A percentile compares a stretch with the other conserved stretches of the same genome.
These are phyloP conservation scores for Aureobasidium sp. DNA, from an alignment of 2,329 filamentous ascomycete species.

Conservation along the genomic window DNA sequence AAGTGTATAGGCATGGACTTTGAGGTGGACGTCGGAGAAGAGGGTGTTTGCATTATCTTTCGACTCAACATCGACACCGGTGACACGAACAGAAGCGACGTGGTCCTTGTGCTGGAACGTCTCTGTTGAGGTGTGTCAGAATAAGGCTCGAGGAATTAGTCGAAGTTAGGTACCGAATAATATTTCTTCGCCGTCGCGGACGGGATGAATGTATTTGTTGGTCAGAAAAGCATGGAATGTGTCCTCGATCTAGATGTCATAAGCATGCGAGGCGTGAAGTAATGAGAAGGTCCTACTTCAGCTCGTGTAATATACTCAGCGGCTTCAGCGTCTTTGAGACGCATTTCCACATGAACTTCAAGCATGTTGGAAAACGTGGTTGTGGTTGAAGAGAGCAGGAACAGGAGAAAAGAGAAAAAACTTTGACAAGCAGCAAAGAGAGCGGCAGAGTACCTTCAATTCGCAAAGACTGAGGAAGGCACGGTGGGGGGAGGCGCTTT, in stretches of 20 bases:
- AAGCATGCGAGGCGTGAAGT: not conserved
- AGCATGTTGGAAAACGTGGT: not conserved
- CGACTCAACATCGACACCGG: not conserved
- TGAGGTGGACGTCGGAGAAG: conserved; percentile 29
- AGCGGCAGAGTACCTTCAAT: not conserved
- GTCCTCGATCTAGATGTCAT: not conserved
- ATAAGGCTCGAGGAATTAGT: not conserved
- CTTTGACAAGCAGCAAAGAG: not conserved
- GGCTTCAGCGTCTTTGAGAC: not conserved
- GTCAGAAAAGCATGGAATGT: not conserved
- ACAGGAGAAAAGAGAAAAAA: not conserved
- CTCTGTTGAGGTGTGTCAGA: not conserved
- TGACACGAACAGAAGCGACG: not conserved
- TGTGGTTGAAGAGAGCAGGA: not conserved
- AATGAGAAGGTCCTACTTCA: not conserved
- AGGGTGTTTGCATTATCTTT: conserved; percentile 22
- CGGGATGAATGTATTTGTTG: not conserved
- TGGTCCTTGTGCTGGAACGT: not conserved
- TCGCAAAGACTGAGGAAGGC: too few species aligned
- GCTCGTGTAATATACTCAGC: not conserved
- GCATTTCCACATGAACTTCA: not conserved
- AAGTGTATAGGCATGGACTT: conserved; percentile 35
- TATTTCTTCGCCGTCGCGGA: not conserved
- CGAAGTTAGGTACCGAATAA: not conserved
- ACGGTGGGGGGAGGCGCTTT: too few species aligned